These are phyloP conservation scores for Gastrolobium bilobum DNA, from an alignment of 306 rosid genomes.

Conservation along the genomic window DNA sequence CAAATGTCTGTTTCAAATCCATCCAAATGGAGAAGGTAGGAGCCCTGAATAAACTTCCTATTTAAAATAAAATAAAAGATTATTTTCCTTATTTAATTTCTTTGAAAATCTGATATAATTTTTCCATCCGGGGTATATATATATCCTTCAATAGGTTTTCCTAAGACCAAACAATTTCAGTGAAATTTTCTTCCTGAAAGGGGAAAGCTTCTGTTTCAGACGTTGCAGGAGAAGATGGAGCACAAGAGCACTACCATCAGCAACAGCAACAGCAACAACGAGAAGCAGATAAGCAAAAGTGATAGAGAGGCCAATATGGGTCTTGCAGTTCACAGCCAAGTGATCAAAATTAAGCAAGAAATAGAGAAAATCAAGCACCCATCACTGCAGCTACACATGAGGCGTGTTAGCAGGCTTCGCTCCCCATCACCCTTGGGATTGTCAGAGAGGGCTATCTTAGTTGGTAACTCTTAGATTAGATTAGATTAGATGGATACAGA, in stretches of 20 bases:
- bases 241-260: neutral
- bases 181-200: neutral
- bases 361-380: slow-evolving; percentile 75
- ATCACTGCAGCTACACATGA: slow-evolving; percentile 65
- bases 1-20: slow-evolving; percentile 16
- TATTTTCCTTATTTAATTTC: slow-evolving; percentile 3
- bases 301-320: slow-evolving; percentile 44
- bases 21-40: slow-evolving; percentile 47
- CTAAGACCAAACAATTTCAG: neutral
- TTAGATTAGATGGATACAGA: neutral
- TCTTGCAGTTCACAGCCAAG: slow-evolving; percentile 78
- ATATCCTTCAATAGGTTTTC: neutral
- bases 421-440: slow-evolving; percentile 79
- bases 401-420: slow-evolving; percentile 54
- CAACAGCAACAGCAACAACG: neutral
- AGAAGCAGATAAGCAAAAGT: neutral
- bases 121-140: neutral
- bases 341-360: slow-evolving; percentile 83
- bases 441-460: slow-evolving; percentile 50
- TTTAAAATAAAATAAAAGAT: neutral
- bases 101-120: neutral
- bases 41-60: neutral
- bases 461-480: slow-evolving; percentile 52
- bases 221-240: slow-evolving; percentile 39
- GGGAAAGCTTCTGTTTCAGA: neutral